Percentiles rank a stretch among this genome's conserved stretches.
These are phyloP conservation scores for Coemansia sp. DNA, from an alignment of 192 early-diverging fungal species.

Conservation along the genomic window DNA sequence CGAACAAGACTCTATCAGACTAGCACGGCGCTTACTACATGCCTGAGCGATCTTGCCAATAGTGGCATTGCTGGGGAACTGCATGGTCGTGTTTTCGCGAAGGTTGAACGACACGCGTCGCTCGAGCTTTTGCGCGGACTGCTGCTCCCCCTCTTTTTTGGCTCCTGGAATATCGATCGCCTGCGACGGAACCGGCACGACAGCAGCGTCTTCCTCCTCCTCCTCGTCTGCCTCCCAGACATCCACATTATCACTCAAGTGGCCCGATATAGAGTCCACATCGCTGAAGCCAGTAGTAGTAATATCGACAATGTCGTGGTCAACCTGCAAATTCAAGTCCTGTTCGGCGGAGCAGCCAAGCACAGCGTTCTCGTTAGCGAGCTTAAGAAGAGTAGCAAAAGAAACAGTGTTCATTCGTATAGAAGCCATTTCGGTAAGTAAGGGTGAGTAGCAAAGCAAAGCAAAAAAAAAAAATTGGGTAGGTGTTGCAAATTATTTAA, in stretches of 20 bases:
- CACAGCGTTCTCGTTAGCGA: neutral
- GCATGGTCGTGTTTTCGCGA: slow-evolving; percentile 41
- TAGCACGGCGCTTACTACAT: slow-evolving; percentile 22
- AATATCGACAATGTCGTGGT: neutral
- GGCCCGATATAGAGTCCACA: neutral
- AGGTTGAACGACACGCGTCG: slow-evolving; percentile 57
- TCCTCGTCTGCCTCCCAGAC: slow-evolving; percentile 2
- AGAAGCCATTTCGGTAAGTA: slow-evolving; percentile 43
- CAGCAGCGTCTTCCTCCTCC: neutral
- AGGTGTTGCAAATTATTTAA: neutral
- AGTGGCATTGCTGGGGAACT: slow-evolving; percentile 50
- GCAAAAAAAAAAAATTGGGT: neutral
- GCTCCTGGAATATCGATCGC: slow-evolving; percentile 26
- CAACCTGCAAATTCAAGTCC: slow-evolving; percentile 3
- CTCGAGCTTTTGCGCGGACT: slow-evolving; percentile 11
- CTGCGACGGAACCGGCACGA: neutral
- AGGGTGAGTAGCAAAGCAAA: neutral
- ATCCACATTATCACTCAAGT: neutral
- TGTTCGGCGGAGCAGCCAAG: slow-evolving; percentile 4
- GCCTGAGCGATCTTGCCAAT: slow-evolving; percentile 49
- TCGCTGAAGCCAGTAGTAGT: slow-evolving; percentile 7
- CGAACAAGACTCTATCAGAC: slow-evolving; percentile 10
- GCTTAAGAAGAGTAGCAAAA: slow-evolving; percentile 27
- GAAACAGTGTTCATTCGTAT: slow-evolving; percentile 53
- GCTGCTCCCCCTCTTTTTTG: slow-evolving; percentile 2